Base-by-base conservation (phyloP, 352 stramenopile species). In the Lagenidium sp. region DNA sequence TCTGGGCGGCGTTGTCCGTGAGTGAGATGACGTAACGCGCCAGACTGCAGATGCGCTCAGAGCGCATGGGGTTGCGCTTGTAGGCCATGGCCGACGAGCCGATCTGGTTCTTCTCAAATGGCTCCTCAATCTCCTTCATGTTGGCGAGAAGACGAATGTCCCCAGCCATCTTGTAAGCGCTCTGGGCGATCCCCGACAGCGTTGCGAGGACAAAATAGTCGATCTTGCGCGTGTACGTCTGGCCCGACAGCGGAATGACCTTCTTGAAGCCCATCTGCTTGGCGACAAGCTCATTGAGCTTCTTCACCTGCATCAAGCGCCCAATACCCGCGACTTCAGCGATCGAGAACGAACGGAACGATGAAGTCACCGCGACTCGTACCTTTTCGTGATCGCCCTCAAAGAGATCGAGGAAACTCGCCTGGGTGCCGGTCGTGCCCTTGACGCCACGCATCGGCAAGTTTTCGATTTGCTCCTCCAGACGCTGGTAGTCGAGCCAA, bases 21-120 rank as follows among this genome's bases (percentile, higher is more conserved):
- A 99, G 78, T 44, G 84, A 95, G 63, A 99, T 99, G 29, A 99
- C 87, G 68, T 99, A 99, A 56, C 96, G 82, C 34, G 94, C 85
- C 15, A 99, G 64, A 60, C 90, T 98, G 66, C 96, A 99, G 41
- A 98, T 96, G 53, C 96, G 87, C 67, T 99, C 96, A 41, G 76
- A 97, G 36, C 96, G 87, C 96, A 99, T 99, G 37, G 96, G 96
- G 77, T 99, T 99, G 49, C 96, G 90, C 77, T 99, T 99, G 89
- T 99, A 99, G 0, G 96, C 95, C 96, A 99, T 99, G 37, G 96
- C 96, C 28, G 86, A 98, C 24, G 89, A 98, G 8, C 96, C 96
- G 55, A 99, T 98, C 65, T 81, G 38, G 67, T 94, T 94, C 72
- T 94, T 95, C 60, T 91, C 85, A 46, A 96, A 95, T 29, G 84